Conservation (phyloP, 2,329 filamentous ascomycete genomes). For the Cercospora zeae-maydis region DNA sequence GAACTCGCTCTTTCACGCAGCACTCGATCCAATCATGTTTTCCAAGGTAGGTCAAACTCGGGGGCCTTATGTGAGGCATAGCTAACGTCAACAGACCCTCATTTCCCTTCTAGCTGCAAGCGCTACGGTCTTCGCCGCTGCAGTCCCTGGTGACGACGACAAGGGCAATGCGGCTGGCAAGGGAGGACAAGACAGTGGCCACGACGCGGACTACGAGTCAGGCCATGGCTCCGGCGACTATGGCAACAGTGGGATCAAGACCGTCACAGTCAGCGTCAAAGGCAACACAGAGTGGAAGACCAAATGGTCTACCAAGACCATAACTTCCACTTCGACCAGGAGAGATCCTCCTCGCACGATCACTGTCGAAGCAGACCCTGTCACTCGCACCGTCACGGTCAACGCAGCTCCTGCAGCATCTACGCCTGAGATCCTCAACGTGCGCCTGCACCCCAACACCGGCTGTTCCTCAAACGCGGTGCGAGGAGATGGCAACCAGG, state of each 20-base stretch:
- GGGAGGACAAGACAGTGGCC: not conserved
- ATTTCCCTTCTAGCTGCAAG: constrained; percentile 11
- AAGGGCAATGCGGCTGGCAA: not conserved
- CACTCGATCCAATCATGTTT: not conserved
- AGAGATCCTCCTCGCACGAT: not conserved
- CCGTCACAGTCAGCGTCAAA: not conserved
- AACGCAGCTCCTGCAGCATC: not conserved
- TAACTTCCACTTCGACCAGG: not conserved
- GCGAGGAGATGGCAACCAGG: not conserved
- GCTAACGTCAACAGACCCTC: constrained; percentile 8
- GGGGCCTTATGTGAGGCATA: not conserved
- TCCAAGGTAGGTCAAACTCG: not conserved
- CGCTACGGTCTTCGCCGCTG: constrained; percentile 5
- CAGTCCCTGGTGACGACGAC: constrained; percentile 1
- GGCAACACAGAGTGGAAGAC: not conserved
- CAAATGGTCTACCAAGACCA: not conserved
- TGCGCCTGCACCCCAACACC: not conserved
- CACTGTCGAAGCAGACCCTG: not conserved
- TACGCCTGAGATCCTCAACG: not conserved
- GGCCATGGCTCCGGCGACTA: not conserved
- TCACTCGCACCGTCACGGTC: constrained; percentile 3
- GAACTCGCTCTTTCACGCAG: not conserved
- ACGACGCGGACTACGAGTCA: not conserved
- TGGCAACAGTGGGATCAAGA: constrained; percentile 1
- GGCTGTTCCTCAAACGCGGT: not conserved